These are phyloP conservation scores for Beauveria scarabaeidicola DNA, from an alignment of 2,329 filamentous ascomycete genomes.

Conservation along the genomic window DNA sequence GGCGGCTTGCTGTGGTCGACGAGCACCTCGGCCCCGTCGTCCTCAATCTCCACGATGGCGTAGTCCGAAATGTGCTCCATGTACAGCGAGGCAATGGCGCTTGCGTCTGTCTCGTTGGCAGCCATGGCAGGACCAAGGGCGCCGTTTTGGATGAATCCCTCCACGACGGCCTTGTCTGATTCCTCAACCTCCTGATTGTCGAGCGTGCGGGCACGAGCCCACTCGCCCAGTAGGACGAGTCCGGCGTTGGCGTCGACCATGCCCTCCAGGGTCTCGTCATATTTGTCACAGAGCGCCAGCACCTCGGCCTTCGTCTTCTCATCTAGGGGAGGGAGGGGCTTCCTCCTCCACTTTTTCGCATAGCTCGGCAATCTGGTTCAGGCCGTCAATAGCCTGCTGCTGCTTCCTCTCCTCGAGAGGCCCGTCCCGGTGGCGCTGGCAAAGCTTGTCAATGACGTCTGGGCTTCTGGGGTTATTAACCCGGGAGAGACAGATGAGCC, in stretches of 20 bases:
- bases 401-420: not conserved
- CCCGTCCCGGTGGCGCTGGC: not conserved
- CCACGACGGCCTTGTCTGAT: not conserved
- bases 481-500: not conserved
- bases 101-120: not conserved
- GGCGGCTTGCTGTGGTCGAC: not conserved
- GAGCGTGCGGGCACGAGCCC: not conserved
- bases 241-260: not conserved
- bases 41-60: not conserved
- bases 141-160: not conserved
- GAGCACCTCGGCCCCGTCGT: not conserved
- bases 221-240: not conserved
- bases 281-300: not conserved
- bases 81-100: not conserved
- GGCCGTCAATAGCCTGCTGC: not conserved
- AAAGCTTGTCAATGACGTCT: not conserved
- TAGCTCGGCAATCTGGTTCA: not conserved
- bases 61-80: not conserved
- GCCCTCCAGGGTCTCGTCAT: not conserved
- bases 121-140: not conserved
- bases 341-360: not conserved
- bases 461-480: not conserved
- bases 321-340: not conserved
- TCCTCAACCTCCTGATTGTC: not conserved
- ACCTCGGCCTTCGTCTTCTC: not conserved